Evolutionary conservation across 495 filamentous ascomycete genomes (phyloP).

Genomic region (Immersiella caudata): DNA sequence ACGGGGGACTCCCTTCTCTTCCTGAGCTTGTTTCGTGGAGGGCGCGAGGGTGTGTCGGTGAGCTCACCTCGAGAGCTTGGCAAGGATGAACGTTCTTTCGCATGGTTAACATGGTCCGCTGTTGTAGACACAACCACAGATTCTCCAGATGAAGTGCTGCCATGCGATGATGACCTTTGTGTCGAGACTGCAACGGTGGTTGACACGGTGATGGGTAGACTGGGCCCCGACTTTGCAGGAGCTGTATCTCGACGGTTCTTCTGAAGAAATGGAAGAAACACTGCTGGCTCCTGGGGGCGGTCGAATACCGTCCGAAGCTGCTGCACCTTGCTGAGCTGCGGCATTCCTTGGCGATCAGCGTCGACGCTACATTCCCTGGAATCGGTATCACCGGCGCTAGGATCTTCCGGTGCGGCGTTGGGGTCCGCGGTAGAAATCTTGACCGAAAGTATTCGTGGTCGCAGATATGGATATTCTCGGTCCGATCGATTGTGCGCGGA

Average conservation of each 20-base stretch:
- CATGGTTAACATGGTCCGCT: neutral
- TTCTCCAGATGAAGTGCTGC: conserved; percentile 10
- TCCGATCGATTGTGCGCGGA: neutral
- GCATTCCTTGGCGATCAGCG: neutral
- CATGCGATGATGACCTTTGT: neutral
- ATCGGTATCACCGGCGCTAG: neutral
- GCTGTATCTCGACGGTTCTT: conserved; percentile 16
- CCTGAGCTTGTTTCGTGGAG: conserved; percentile 19
- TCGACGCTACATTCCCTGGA: neutral
- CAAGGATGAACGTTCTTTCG: neutral
- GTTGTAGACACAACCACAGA: conserved; percentile 7
- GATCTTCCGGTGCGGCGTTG: neutral
- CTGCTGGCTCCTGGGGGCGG: neutral
- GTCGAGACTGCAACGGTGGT: conserved; percentile 27
- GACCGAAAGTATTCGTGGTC: conserved; percentile 22
- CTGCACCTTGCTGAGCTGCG: neutral
- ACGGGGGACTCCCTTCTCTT: conserved; percentile 37
- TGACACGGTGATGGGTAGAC: conserved; percentile 28
- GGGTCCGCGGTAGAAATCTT: conserved; percentile 19
- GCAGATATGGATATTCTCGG: neutral
- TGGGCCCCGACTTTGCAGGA: conserved; percentile 17
- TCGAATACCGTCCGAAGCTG: conserved; percentile 9
- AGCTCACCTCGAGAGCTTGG: conserved; percentile 5
- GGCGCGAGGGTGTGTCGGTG: neutral
- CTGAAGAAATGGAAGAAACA: conserved; percentile 24